A percentile compares a stretch with the other conserved stretches of the same genome.
phyloP scores from a whole-genome alignment of 2,329 filamentous ascomycete species.

The Didymella exigua region DNA sequence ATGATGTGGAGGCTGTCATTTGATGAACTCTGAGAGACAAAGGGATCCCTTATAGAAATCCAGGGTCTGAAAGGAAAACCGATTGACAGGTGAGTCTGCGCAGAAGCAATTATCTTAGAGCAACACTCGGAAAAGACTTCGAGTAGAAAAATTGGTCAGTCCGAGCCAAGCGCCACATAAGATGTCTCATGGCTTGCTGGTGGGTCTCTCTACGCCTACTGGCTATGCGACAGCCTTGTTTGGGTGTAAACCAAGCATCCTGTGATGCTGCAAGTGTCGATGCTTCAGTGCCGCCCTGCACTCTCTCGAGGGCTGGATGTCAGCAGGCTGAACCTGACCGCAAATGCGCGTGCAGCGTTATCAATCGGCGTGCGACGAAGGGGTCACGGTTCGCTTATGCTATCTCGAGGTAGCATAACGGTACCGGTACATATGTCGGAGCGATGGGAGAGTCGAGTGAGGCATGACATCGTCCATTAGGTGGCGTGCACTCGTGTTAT shows the following conservation, averaged over 20 bases:
- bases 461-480: not conserved
- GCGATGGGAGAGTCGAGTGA: not conserved
- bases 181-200: constrained; percentile 2
- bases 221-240: not conserved
- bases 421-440: not conserved
- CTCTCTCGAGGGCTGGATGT: not conserved
- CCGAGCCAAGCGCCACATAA: not conserved
- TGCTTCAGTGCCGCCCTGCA: not conserved
- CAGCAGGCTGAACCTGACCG: constrained; percentile 6
- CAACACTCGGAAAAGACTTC: not conserved
- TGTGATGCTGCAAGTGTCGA: constrained; percentile 1
- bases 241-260: not conserved
- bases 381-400: not conserved
- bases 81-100: not conserved
- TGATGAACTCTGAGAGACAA: not conserved
- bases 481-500: not conserved
- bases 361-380: not conserved
- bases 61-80: not conserved
- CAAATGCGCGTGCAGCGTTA: not conserved
- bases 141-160: not conserved
- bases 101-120: constrained; percentile 8
- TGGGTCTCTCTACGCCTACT: not conserved
- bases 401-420: not conserved
- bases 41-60: not conserved
- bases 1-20: not conserved